These are phyloP conservation scores for Echites panduratus DNA, from an alignment of 257 asterid genomes.

Conservation along the genomic window DNA sequence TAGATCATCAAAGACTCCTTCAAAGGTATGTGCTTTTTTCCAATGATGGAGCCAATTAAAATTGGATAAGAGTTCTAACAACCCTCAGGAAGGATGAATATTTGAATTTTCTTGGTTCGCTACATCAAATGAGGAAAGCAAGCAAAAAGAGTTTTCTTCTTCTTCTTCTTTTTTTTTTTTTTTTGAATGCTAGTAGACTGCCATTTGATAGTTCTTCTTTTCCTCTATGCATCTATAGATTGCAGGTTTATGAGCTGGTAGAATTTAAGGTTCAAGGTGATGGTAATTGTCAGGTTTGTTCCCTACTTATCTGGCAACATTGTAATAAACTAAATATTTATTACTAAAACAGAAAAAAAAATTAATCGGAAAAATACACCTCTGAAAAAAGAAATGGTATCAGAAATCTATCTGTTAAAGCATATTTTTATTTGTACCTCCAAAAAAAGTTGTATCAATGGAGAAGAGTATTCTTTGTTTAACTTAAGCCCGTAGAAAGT, in stretches of 20 bases:
- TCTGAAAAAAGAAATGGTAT: background rate
- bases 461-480: background rate
- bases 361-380: background rate
- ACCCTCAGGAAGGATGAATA: background rate
- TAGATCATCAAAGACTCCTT: slow-evolving; percentile 91
- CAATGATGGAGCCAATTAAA: background rate
- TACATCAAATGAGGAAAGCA: background rate
- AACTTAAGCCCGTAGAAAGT: background rate
- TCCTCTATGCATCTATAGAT: slow-evolving; percentile 37
- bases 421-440: background rate
- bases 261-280: slow-evolving; percentile 91
- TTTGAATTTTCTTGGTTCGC: background rate
- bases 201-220: slow-evolving; percentile 10
- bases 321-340: background rate
- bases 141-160: too few species aligned
- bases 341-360: background rate
- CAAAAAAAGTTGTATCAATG: background rate
- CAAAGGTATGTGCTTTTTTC: slow-evolving; percentile 49
- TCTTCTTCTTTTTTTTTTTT: too few species aligned
- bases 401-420: background rate
- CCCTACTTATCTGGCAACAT: background rate
- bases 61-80: background rate
- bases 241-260: slow-evolving; percentile 73
- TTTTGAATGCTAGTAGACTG: background rate
- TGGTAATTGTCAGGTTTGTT: slow-evolving; percentile 92